A percentile compares a stretch with the other conserved stretches of the same genome.
These are phyloP conservation scores for Ceratobasidium sp. DNA, from an alignment of 1,284 basidiomycete genomes.

Conservation along the genomic window DNA sequence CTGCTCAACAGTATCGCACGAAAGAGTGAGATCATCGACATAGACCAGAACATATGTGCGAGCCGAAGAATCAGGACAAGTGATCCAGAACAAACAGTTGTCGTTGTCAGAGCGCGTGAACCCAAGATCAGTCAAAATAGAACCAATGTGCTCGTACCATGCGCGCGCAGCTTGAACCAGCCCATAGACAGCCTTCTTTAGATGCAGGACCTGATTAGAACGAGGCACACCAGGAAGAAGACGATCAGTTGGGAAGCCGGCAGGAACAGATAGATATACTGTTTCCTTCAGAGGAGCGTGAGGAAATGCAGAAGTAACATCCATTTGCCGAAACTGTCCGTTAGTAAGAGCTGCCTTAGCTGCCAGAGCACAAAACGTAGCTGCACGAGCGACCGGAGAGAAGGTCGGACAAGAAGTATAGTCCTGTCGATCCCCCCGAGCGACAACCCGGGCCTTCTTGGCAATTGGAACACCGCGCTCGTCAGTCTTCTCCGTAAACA, in stretches of 20 bases:
- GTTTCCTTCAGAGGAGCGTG: slow-evolving; percentile 10
- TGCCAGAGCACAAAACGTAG: slow-evolving; percentile 16
- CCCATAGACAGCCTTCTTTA: slow-evolving; percentile 52
- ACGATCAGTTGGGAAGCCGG: not conserved
- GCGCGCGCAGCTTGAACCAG: slow-evolving; percentile 52
- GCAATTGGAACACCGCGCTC: not conserved
- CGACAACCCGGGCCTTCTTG: slow-evolving; percentile 33
- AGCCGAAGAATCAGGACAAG: too few species aligned
- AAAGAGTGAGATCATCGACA: slow-evolving; percentile 58
- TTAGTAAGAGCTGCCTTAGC: not conserved
- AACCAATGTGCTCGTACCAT: slow-evolving; percentile 52
- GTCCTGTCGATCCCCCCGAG: not conserved
- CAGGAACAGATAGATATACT: not conserved
- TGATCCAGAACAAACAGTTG: too few species aligned
- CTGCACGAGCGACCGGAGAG: slow-evolving; percentile 14
- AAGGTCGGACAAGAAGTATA: not conserved
- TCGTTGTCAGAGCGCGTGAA: slow-evolving; percentile 53
- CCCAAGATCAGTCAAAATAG: slow-evolving; percentile 51
- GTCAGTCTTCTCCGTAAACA: slow-evolving; percentile 25
- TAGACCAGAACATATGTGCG: slow-evolving; percentile 56
- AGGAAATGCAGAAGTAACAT: slow-evolving; percentile 3
- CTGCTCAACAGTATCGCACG: slow-evolving; percentile 6
- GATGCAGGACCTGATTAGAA: slow-evolving; percentile 13
- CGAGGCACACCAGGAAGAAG: not conserved
- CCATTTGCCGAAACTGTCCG: slow-evolving; percentile 20